Conservation (phyloP, 2,329 filamentous ascomycete species). For the Xylaria sp. region DNA sequence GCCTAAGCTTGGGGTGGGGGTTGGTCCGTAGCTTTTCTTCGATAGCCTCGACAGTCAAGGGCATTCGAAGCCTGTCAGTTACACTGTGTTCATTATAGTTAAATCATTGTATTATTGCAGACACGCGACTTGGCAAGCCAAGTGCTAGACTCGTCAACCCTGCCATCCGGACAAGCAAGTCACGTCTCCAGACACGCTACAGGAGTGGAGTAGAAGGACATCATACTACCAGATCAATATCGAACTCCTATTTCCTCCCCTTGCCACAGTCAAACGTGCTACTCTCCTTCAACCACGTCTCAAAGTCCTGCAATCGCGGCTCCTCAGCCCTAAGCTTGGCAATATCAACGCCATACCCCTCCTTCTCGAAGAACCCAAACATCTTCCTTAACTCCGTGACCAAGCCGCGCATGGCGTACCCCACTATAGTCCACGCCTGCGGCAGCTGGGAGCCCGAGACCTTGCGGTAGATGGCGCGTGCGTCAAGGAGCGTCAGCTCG, state of each 20-base stretch:
- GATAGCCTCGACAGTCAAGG: too few species aligned
- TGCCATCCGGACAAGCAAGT: not conserved
- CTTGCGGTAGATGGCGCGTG: conserved; percentile 45
- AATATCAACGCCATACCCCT: conserved; percentile 56
- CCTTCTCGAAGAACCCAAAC: conserved; percentile 53
- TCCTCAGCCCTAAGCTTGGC: conserved; percentile 45
- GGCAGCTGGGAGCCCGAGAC: conserved; percentile 47
- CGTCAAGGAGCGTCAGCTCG: conserved; percentile 50
- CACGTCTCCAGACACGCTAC: not conserved
- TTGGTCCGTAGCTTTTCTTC: too few species aligned
- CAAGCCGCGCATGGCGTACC: conserved; percentile 46
- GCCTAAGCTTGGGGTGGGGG: too few species aligned
- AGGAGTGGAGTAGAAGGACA: not conserved
- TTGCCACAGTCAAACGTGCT: conserved; percentile 45
- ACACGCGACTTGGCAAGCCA: not conserved
- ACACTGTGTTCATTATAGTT: not conserved
- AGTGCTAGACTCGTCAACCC: not conserved
- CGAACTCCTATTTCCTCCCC: conserved; percentile 12
- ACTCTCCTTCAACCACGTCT: conserved; percentile 53
- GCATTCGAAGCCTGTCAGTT: not conserved
- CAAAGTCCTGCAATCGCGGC: conserved; percentile 51
- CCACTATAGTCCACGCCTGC: conserved; percentile 49
- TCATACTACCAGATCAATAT: too few species aligned
- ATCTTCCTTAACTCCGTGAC: conserved; percentile 50
- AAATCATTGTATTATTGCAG: not conserved